Base-by-base conservation (phyloP, 805 yeast species). In the Saccharomycopsis sp. region DNA sequence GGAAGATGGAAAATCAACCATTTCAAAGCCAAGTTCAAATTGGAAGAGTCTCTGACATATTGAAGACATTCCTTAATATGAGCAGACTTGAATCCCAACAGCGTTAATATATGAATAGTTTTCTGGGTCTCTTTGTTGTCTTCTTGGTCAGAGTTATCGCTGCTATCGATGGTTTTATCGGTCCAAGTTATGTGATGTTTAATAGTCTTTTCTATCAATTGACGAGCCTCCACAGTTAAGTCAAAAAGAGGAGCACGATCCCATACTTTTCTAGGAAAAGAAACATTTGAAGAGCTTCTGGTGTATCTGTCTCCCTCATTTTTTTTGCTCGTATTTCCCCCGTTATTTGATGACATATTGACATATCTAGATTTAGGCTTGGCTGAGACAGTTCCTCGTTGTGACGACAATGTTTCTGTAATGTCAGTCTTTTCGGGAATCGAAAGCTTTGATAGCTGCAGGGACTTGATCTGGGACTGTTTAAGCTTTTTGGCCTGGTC, bases 1-100 rank as follows among this genome's bases (percentile, higher is more conserved):
- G 98, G 98, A 2, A 93, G 81, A 66, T 93, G 94, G 64, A 92
- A 85, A 9, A 93, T 72, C 19, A 93, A 77, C 93, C 94, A 87
- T 61, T 85, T 89, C 50, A 87, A 70, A 0, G 86, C 77, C 23
- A 78, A 82, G 1, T 78, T 75, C 57, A 82, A 76, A 1, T 78
- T 65, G 19, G 49, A 17, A 19, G 19, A 44, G 22, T 44, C 49
- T 2, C 67, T 63, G 0, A 85, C 68, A 66, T 88, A 88, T 25
- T 74, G 72, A 53, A 89, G 71, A 0, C 97, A 84, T 66, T 93
- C 98, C 1, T 73, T 71, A 0, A 86, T 81, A 67, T 92, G 97
- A 1, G 79, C 66, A 41, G 73, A 70, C 58, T 91, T 79, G 66
- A 93, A 93, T 0, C 96, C 94, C n/a, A 81, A 68, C 2, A 70